These are phyloP conservation scores for Escovopsis sp. DNA, from an alignment of 2,329 filamentous ascomycete species.

Conservation along the genomic window DNA sequence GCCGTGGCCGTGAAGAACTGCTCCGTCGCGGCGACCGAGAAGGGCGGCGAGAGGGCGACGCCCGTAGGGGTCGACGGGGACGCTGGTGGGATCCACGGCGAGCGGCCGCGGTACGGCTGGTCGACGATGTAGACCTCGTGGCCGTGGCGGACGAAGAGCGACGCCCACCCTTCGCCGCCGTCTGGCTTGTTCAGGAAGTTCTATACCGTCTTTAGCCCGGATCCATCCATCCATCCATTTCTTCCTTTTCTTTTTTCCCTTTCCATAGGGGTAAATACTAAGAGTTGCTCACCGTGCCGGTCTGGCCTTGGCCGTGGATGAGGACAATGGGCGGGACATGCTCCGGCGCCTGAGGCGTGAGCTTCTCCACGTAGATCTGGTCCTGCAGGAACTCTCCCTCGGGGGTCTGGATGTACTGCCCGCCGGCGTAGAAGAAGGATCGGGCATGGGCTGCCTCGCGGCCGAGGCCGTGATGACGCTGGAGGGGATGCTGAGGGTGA, in stretches of 20 bases:
- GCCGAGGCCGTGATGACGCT: not conserved
- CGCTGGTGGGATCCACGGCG: conserved; percentile 16
- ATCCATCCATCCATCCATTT: too few species aligned
- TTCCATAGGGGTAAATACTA: not conserved
- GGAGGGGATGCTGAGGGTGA: too few species aligned
- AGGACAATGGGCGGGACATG: conserved; percentile 23
- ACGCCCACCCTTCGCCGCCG: conserved; percentile 31
- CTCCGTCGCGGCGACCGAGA: conserved; percentile 11
- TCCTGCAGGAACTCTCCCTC: conserved; percentile 13
- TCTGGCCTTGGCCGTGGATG: conserved; percentile 27
- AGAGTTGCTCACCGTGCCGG: conserved; percentile 20
- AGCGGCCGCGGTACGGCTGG: conserved; percentile 30
- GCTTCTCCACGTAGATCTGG: conserved; percentile 40
- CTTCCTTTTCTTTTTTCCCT: too few species aligned
- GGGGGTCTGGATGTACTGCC: not conserved
- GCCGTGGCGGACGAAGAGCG: conserved; percentile 29
- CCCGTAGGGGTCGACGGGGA: not conserved
- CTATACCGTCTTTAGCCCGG: conserved; percentile 7
- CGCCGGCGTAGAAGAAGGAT: not conserved
- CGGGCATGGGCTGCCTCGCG: not conserved
- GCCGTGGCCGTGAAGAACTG: conserved; percentile 23
- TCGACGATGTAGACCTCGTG: conserved; percentile 34
- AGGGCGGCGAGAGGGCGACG: not conserved
- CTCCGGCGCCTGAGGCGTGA: conserved; percentile 18
- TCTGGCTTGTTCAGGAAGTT: conserved; percentile 22